phyloP scores from a whole-genome alignment of 192 early-diverging fungal species.

The Coemansia sp. region DNA sequence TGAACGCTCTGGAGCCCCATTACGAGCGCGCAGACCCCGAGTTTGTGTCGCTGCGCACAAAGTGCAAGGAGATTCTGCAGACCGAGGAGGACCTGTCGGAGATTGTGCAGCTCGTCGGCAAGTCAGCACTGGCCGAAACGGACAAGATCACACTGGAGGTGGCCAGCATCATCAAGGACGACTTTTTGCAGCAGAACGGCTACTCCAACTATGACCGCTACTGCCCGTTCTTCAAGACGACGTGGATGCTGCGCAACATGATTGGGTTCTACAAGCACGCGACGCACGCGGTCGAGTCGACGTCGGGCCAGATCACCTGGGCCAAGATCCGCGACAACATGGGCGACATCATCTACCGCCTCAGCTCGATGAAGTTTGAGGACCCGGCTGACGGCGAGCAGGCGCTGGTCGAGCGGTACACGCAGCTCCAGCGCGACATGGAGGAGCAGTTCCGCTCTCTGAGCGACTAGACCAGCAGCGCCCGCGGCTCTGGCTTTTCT shows the following conservation, averaged over 20 bases:
- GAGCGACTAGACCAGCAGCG: constrained; percentile 54
- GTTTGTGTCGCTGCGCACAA: constrained; percentile 85
- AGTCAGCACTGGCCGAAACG: constrained; percentile 84
- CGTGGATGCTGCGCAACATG: constrained; percentile 98
- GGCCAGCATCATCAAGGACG: constrained; percentile 98
- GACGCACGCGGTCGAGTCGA: constrained; percentile 90
- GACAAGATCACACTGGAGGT: constrained; percentile 99
- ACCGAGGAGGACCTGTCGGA: constrained; percentile 97
- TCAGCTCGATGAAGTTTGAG: constrained; percentile 99
- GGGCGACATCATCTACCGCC: constrained; percentile 90
- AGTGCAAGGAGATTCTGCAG: constrained; percentile 97
- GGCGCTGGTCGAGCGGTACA: constrained; percentile 81
- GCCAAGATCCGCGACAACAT: constrained; percentile 90
- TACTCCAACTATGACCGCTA: constrained; percentile 98
- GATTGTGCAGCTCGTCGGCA: constrained; percentile 99
- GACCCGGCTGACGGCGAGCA: constrained; percentile 96
- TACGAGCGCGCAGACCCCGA: constrained; percentile 96
- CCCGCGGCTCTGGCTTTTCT: no score
- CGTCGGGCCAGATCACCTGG: constrained; percentile 88
- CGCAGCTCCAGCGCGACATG: constrained; percentile 90
- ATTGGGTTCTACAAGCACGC: constrained; percentile 95
- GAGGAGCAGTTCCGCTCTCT: constrained; percentile 89
- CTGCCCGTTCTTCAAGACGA: constrained; percentile 99
- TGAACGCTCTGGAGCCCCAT: constrained; percentile 92
- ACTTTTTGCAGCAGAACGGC: constrained; percentile 99